Base-by-base conservation (phyloP, 2,329 filamentous ascomycete genomes). In the Colletotrichum eremochloae region DNA sequence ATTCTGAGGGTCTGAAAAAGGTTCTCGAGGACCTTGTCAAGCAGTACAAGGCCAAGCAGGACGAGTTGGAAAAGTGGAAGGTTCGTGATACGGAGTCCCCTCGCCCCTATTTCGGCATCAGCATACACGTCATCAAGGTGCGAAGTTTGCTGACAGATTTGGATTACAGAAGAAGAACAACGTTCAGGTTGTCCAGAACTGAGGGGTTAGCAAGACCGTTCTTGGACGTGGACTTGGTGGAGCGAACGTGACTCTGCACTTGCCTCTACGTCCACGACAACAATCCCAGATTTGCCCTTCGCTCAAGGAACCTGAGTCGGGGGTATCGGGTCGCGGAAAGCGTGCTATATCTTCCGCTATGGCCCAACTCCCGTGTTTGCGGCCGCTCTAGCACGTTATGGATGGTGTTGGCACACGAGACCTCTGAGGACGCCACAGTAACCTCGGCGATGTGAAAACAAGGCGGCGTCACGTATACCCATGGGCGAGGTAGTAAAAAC, bases 41-140 rank as follows among this genome's bases (percentile, higher is more conserved):
- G 88, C 94, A 97, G 84, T 98, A 98, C 87, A 97, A 97, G 86
- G 85, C 87, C 42, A 97, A 97, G 84, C 95, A 99, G 82, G 91
- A 94, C 53, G 96, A 99, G 80, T 90, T 99, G 87, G 96, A 99
- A 81, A 95, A 92, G 82, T 99, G 96, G 96, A 99, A 99, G 94
- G 96, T 97, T 84, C 71, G 90, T 79, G 18, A 46, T 11, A 36
- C 14, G 29, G 38, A 63, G 9, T 24, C 42, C 38, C 29, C 50
- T 46, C 18, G 42, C 24, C 55, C 36, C n/a, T 11, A n/a, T 36
- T 48, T 29, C 31, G 29, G 42, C 24, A 40, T n/a, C 5, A 5
- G n/a, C 14, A 63, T 36, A 40, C 14, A 64, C 44, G 55, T 70
- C 67, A 64, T 64, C 40, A 36, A 53, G 40, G 31, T 31, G 44